Evolutionary conservation across 345 rosid genomes (phyloP).

Genomic region (Gossypium herbaceum): DNA sequence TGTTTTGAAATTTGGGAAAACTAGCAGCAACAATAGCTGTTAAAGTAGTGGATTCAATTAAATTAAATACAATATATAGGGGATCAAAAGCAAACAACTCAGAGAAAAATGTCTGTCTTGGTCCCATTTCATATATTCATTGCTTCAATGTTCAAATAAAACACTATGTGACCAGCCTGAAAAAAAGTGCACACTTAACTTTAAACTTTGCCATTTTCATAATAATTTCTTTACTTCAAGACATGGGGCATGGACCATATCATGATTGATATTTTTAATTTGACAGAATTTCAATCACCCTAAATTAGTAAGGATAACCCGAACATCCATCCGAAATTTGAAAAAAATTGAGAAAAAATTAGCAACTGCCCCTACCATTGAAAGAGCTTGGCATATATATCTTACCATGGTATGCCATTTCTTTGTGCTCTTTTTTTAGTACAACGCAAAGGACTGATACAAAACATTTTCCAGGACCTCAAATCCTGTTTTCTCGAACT

Average conservation of each 20-base stretch:
- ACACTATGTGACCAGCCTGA: neutral
- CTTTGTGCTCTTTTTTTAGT: too few relatives aligned
- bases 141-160: neutral
- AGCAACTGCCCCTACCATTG: neutral
- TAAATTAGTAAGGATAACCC: too few relatives aligned
- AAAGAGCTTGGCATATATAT: neutral
- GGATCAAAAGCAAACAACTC: constrained; percentile 3
- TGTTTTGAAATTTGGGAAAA: neutral
- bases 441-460: too few relatives aligned
- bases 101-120: neutral
- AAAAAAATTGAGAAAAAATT: neutral
- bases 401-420: neutral
- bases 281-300: neutral
- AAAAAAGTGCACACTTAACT: neutral
- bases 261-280: neutral
- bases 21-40: neutral
- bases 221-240: neutral
- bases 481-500: neutral
- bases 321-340: too few relatives aligned
- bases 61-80: neutral
- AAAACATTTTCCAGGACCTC: neutral
- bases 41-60: neutral
- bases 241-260: neutral
- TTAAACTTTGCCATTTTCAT: constrained; percentile 2
- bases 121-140: constrained; percentile 9